Evolutionary conservation across 2,329 filamentous ascomycete species (phyloP), one percentile per base, ranked within the genome.

Genomic region (Fusarium fracticaudum): DNA sequence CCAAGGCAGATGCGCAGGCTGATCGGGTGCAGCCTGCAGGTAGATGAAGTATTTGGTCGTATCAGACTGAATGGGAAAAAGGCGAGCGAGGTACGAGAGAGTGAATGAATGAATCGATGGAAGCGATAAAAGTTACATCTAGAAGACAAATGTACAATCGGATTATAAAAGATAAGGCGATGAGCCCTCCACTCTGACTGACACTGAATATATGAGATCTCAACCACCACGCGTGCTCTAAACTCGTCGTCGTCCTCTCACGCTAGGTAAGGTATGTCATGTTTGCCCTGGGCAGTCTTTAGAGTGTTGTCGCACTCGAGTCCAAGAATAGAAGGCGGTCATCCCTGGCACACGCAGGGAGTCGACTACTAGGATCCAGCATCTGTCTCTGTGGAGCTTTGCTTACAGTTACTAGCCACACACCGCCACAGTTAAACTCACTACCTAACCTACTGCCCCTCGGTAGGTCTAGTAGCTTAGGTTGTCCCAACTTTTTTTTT

Each of bases 401-500:
- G n/a, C 31, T 15, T 53, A 8, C 8, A 24, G 18, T 18, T 45
- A 35, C 31, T 35, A 73, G 73, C 76, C 75, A 77, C 73, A 55
- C 47, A 40, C 43, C 60, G 64, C 71, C 67, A 71, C 67, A 77
- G 55, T 65, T 40, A 64, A 66, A 58, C 31, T 38, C 35, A 54
- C n/a, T 13, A 44, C 13, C 6, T 33, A 33, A 33, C 33, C 33
- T 35, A 35, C 55, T 69, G 67, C 67, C 63, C 69, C 66, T 41
- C 33, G 33, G 33, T 8, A 35, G 33, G 33, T 17, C 33, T 35
- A 35, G 33, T 35, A 35, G 33, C 33, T 35, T 35, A 35, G 15
- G 33, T 33, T 38, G 48, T 63, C 60, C 31, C 53, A 55, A 71
- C 60, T 70, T 79, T 80, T 79, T 79, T 64, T 76, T 78, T 80